phyloP scores from a whole-genome alignment of 495 filamentous ascomycete species.

The Aspergillus baeticus region DNA sequence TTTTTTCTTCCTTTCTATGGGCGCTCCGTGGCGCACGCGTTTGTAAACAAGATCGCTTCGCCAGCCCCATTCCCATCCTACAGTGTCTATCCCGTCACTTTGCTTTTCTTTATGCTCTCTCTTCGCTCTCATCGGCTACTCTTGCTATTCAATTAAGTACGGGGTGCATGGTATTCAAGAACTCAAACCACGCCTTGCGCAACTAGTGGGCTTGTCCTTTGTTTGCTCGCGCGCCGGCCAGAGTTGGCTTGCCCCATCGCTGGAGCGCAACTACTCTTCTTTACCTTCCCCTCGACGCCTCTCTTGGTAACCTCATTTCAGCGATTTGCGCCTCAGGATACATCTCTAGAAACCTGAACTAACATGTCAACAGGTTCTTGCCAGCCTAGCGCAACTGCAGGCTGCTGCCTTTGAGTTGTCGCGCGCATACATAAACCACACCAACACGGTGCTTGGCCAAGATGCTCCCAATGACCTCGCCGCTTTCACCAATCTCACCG shows the following conservation, averaged over 20 bases:
- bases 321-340: background rate
- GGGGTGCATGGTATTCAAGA: background rate
- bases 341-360: conserved; percentile 13
- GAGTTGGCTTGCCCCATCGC: conserved; percentile 5
- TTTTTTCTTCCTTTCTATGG: conserved; percentile 9
- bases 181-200: background rate
- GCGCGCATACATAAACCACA: conserved; percentile 78
- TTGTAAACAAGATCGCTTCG: background rate
- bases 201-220: background rate
- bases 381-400: conserved; percentile 69
- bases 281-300: conserved; percentile 11
- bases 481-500: conserved; percentile 45
- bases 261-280: conserved; percentile 7
- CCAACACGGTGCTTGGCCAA: conserved; percentile 71
- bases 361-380: conserved; percentile 59
- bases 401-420: conserved; percentile 70
- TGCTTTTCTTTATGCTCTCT: background rate
- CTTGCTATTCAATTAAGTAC: background rate
- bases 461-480: conserved; percentile 50
- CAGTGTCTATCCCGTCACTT: background rate
- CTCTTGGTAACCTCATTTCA: background rate
- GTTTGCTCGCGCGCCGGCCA: background rate
- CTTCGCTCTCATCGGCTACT: background rate
- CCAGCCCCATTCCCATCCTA: background rate
- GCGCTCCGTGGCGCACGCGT: background rate